Percentiles rank a stretch among this genome's conserved stretches.
phyloP scores from a whole-genome alignment of 352 stramenopile species.

The Thalassiosira hispida region DNA sequence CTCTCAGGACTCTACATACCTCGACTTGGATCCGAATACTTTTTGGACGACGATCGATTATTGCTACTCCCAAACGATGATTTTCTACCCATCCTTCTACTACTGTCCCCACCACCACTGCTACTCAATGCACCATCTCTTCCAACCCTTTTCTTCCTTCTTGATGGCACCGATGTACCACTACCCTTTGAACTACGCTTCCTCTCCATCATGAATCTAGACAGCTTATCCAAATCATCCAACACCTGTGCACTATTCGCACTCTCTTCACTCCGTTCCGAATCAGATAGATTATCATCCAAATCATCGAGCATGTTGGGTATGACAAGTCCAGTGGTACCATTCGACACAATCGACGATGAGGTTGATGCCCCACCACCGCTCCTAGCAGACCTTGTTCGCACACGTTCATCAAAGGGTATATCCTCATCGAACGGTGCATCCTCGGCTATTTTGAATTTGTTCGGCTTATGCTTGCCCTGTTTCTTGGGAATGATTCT shows the following conservation, averaged over 20 bases:
- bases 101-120: not conserved
- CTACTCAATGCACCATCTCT: not conserved
- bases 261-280: conserved; percentile 21
- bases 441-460: conserved; percentile 40
- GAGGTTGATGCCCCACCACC: no score
- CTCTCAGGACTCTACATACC: no score
- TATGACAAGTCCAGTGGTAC: not conserved
- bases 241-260: conserved; percentile 26
- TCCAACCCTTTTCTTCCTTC: not conserved
- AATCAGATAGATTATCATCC: conserved; percentile 22
- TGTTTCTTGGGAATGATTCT: conserved; percentile 29
- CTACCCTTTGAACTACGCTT: conserved; percentile 7
- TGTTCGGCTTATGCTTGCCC: not conserved
- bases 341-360: no score
- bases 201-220: conserved; percentile 42
- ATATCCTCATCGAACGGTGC: conserved; percentile 51
- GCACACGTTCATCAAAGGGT: conserved; percentile 35
- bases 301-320: conserved; percentile 18
- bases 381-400: not conserved
- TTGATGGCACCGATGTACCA: not conserved
- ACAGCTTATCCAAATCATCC: conserved; percentile 42
- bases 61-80: not conserved
- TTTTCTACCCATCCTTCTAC: not conserved
- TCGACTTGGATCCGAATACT: no score
- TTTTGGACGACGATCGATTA: no score